Conservation (phyloP, 2,329 filamentous ascomycete species). For the Dactylellina drechsleri region DNA sequence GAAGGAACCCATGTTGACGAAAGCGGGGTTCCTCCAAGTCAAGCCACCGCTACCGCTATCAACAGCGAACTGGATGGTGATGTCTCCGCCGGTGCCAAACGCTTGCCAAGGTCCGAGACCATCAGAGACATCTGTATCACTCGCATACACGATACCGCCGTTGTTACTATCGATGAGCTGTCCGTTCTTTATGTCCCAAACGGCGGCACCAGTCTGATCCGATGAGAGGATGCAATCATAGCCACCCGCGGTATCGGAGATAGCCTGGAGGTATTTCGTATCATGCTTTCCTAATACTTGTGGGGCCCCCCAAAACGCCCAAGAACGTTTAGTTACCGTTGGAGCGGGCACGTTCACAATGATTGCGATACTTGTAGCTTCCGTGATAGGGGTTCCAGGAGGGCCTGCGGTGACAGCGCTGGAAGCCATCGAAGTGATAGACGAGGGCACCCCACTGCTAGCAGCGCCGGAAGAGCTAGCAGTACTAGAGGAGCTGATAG, state of each 20-base stretch:
- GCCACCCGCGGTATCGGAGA: neutral
- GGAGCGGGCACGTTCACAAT: neutral
- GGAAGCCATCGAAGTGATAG: no score
- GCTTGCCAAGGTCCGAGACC: conserved; percentile 27
- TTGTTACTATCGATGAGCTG: conserved; percentile 9
- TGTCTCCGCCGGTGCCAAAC: conserved; percentile 11
- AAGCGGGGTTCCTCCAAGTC: conserved; percentile 27
- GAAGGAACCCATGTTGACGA: conserved; percentile 29
- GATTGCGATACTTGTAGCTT: neutral
- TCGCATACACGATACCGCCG: conserved; percentile 16
- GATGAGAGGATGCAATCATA: conserved; percentile 9
- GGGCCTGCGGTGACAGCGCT: no score
- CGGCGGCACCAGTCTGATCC: neutral
- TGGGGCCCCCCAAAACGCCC: neutral
- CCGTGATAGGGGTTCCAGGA: neutral
- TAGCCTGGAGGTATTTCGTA: neutral
- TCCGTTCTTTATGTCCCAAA: conserved; percentile 10
- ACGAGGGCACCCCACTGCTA: no score
- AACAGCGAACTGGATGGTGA: conserved; percentile 29
- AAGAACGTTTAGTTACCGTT: neutral
- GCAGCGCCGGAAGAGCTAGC: no score
- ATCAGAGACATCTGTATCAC: conserved; percentile 1
- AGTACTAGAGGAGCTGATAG: no score
- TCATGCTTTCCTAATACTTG: neutral
- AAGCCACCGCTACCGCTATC: conserved; percentile 26